Evolutionary conservation across 148 eudicot species (phyloP).

Genomic region (Agrostemma githago): DNA sequence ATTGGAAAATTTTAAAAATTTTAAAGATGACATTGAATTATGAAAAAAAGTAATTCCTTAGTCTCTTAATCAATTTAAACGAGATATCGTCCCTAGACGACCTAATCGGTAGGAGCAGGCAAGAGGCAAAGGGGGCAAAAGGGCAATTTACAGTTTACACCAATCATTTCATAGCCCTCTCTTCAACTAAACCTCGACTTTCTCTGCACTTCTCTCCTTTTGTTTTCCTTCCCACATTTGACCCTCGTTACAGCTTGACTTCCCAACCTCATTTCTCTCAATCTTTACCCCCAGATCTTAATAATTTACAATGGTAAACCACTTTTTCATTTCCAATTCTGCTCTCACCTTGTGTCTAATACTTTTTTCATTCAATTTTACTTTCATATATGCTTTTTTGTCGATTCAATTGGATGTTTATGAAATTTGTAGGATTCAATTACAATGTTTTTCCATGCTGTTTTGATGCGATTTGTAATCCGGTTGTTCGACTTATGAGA

Average conservation of each 20-base stretch:
- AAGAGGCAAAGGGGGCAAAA: no score
- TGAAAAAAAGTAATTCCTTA: no score
- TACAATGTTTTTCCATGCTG: background rate
- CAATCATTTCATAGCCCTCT: no score
- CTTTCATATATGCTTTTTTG: background rate
- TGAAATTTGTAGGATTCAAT: background rate
- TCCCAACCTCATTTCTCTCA: background rate
- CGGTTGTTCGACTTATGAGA: background rate
- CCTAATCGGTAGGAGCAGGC: no score
- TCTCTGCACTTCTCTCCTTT: background rate
- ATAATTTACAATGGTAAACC: background rate
- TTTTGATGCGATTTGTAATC: background rate
- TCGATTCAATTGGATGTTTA: background rate
- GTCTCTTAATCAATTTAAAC: no score
- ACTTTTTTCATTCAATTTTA: background rate
- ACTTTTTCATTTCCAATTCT: background rate
- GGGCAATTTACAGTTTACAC: no score
- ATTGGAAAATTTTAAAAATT: no score
- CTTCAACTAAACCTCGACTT: background rate
- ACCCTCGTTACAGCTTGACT: background rate
- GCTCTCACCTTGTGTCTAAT: background rate
- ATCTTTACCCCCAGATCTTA: background rate
- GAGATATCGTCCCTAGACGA: no score
- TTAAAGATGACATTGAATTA: no score
- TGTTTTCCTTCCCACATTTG: background rate